These are phyloP conservation scores for Fusarium ramigenum DNA, from an alignment of 2,329 filamentous ascomycete species.

Conservation along the genomic window DNA sequence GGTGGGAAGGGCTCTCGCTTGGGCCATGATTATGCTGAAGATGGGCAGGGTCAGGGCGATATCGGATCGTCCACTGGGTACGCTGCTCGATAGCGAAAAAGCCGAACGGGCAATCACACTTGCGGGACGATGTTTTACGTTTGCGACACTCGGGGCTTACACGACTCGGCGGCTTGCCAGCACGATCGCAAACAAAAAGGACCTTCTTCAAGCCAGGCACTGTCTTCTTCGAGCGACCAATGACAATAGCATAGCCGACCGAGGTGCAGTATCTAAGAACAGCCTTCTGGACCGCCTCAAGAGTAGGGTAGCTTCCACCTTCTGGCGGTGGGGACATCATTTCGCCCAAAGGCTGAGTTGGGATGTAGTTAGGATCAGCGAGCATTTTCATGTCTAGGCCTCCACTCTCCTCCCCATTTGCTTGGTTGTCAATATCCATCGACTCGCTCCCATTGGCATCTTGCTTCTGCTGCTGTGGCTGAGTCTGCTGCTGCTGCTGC, in stretches of 20 bases:
- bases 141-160: slow-evolving; percentile 73
- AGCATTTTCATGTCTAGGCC: slow-evolving; percentile 59
- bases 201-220: slow-evolving; percentile 74
- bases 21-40: slow-evolving; percentile 72
- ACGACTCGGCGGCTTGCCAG: slow-evolving; percentile 68
- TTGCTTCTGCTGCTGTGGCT: slow-evolving; percentile 51
- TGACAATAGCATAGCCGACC: slow-evolving; percentile 74
- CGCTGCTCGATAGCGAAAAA: slow-evolving; percentile 75
- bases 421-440: slow-evolving; percentile 63
- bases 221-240: slow-evolving; percentile 74
- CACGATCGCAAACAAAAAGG: slow-evolving; percentile 72
- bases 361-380: slow-evolving; percentile 61
- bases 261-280: slow-evolving; percentile 73
- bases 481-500: slow-evolving; percentile 47
- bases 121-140: slow-evolving; percentile 73
- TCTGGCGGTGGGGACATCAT: slow-evolving; percentile 72
- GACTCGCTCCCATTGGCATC: slow-evolving; percentile 57
- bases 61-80: slow-evolving; percentile 73
- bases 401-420: slow-evolving; percentile 57
- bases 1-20: slow-evolving; percentile 72
- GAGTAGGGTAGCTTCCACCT: slow-evolving; percentile 70
- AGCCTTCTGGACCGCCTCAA: slow-evolving; percentile 72
- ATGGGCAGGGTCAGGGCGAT: slow-evolving; percentile 67
- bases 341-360: slow-evolving; percentile 63
- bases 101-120: slow-evolving; percentile 75